Evolutionary conservation across 345 rosid genomes (phyloP), one percentile per base, ranked within the genome.

Genomic region (Bruguiera sexangula): DNA sequence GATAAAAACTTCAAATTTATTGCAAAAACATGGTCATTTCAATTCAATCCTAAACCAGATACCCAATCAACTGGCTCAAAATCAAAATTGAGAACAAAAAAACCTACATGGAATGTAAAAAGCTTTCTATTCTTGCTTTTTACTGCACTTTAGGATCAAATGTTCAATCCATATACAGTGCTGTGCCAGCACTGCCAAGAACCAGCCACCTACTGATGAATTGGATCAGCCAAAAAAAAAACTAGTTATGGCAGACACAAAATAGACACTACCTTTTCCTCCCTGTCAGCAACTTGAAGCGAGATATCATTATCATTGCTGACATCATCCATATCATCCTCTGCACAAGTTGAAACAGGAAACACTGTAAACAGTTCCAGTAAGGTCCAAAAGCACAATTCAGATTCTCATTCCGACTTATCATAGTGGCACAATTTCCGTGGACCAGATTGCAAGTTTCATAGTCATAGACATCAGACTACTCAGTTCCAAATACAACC

Each of bases 251-350:
- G 2, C 68, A 15, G 13, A 22, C 24, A 30, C 27, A 36, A 20
- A 0, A 57, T 11, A 26, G 7, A n/a, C 13, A 67, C 62, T 71
- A 87, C 85, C 85, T 79, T 67, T 61, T 82, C 77, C 72, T 74
- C 57, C 8, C 62, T 18, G 26, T 70, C 82, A 50, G 66, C 78
- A 57, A 73, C 78, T 22, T 76, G 74, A 76, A 84, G 72, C 62
- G 76, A 74, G 3, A 62, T 64, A 36, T 56, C 79, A 46, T 63
- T 51, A 37, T 80, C 76, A 57, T 81, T 22, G 58, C 64, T 19
- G 50, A 57, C 79, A 57, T 83, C 84, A 62, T 82, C 86, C 50
- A 61, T 66, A 65, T 77, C 90, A 76, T 68, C 76, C 65, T 83
- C 93, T 87, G 80, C 73, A 72, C 78, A 64, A 39, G 58, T 31